These are phyloP conservation scores for Falciphora oryzae DNA, from an alignment of 2,329 filamentous ascomycete genomes.

Conservation along the genomic window DNA sequence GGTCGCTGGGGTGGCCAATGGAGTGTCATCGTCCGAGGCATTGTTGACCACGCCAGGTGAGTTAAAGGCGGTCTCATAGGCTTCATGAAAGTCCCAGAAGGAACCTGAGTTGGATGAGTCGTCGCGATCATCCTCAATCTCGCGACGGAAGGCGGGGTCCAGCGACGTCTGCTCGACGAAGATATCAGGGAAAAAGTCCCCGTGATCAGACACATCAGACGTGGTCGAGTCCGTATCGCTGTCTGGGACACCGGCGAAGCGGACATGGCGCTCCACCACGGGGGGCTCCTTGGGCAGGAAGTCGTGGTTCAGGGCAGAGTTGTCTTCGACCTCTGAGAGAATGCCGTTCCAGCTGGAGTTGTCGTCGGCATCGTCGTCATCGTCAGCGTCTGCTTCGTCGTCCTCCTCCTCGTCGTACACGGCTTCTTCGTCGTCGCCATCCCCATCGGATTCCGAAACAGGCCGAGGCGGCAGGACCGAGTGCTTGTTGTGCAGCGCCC, in stretches of 20 bases:
- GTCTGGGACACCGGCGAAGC: constrained; percentile 62
- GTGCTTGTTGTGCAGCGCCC: constrained; percentile 31
- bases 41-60: not conserved
- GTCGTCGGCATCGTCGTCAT: constrained; percentile 36
- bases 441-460: constrained; percentile 28
- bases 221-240: constrained; percentile 60
- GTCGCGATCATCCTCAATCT: constrained; percentile 63
- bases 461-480: constrained; percentile 14
- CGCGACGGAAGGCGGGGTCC: constrained; percentile 65
- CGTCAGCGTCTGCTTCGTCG: constrained; percentile 31
- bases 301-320: constrained; percentile 24
- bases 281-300: constrained; percentile 19
- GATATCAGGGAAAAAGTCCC: constrained; percentile 68
- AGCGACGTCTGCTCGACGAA: constrained; percentile 71
- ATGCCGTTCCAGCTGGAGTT: constrained; percentile 38
- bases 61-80: constrained; percentile 27
- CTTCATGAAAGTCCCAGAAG: constrained; percentile 58
- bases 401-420: constrained; percentile 33
- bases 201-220: constrained; percentile 52
- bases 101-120: constrained; percentile 52
- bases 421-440: constrained; percentile 32
- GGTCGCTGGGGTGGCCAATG: constrained; percentile 34
- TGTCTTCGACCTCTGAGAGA: constrained; percentile 36
- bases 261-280: constrained; percentile 58
- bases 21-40: constrained; percentile 37